Conservation (phyloP, 2,329 filamentous ascomycete species). For the Aspergillus sp. region DNA sequence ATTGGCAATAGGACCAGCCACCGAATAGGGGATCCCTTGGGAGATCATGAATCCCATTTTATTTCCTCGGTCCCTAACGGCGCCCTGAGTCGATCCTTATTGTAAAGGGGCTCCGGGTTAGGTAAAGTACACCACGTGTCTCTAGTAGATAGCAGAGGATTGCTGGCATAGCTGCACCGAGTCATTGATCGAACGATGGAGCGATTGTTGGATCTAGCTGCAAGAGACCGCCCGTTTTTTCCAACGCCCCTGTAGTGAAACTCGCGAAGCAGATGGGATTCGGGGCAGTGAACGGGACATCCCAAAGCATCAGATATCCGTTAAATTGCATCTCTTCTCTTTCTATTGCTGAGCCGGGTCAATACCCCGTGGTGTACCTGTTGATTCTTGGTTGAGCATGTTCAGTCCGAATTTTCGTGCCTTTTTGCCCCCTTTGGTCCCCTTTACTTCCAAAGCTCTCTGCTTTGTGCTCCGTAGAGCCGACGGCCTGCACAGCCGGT, state of each 20-base stretch:
- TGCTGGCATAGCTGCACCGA: background rate
- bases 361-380: background rate
- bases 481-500: background rate
- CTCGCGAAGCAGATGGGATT: slow-evolving; percentile 17
- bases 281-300: slow-evolving; percentile 10
- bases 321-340: background rate
- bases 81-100: background rate
- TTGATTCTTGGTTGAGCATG: background rate
- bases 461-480: background rate
- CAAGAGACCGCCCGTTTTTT: slow-evolving; percentile 37
- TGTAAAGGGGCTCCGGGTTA: slow-evolving; percentile 6
- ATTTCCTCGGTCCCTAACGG: background rate
- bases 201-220: slow-evolving; percentile 28
- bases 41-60: slow-evolving; percentile 11
- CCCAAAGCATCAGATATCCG: background rate
- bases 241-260: slow-evolving; percentile 39
- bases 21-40: slow-evolving; percentile 16
- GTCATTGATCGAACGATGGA: slow-evolving; percentile 3
- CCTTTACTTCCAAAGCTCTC: too few relatives aligned
- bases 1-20: slow-evolving; percentile 26
- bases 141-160: slow-evolving; percentile 10
- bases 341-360: background rate
- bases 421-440: background rate
- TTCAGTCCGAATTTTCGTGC: background rate
- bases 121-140: slow-evolving; percentile 21